Evolutionary conservation across 2,329 filamentous ascomycete species (phyloP).

Genomic region (Cercospora sp.): DNA sequence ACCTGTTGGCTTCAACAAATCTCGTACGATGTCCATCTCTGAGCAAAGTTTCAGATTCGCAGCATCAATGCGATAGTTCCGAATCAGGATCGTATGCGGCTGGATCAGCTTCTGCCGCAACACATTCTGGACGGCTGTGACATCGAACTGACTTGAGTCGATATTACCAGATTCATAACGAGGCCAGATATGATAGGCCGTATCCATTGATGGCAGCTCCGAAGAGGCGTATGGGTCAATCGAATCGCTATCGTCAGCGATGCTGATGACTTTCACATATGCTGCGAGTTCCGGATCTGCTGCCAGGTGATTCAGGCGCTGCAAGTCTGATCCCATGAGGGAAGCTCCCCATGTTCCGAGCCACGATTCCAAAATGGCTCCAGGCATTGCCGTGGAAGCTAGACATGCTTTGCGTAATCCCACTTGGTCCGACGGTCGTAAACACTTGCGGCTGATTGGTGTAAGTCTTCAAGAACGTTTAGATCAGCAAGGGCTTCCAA

Average conservation of each 20-base stretch:
- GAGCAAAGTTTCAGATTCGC: neutral
- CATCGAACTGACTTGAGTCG: neutral
- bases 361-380: neutral
- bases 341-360: neutral
- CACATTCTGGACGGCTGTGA: neutral
- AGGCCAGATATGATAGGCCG: constrained; percentile 1
- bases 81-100: neutral
- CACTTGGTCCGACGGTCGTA: neutral
- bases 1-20: neutral
- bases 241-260: neutral
- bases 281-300: neutral
- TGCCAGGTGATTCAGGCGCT: neutral
- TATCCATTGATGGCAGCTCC: neutral
- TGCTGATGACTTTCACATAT: neutral
- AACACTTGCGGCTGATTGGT: neutral
- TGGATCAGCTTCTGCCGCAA: neutral
- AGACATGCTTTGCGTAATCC: neutral
- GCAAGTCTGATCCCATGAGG: neutral
- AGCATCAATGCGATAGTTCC: neutral
- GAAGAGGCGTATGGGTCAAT: neutral
- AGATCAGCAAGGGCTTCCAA: neutral
- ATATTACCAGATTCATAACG: neutral
- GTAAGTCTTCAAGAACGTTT: too few relatives aligned
- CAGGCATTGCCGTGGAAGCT: too few relatives aligned
- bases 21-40: neutral